Conservation (phyloP, 1,284 basidiomycete species). For the Naganishia liquefaciens region DNA sequence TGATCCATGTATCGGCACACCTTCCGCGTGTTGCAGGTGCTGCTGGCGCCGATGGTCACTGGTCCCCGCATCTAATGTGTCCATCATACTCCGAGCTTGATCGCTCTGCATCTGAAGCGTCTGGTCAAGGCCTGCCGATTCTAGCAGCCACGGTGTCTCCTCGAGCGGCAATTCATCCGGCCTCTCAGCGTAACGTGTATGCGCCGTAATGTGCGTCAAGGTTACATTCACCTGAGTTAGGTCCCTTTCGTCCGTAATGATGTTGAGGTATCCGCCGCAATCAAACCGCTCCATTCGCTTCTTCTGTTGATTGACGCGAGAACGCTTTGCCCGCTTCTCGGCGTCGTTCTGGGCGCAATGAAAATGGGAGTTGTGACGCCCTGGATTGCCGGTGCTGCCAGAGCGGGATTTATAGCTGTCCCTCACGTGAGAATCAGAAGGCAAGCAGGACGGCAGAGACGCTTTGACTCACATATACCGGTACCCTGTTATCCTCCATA, state of each 20-base stretch:
- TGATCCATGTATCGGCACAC: too few species aligned
- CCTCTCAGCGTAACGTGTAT: constrained; percentile 8
- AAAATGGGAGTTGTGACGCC: constrained; percentile 24
- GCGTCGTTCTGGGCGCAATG: constrained; percentile 23
- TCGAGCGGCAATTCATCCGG: constrained; percentile 13
- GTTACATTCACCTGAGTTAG: constrained; percentile 13
- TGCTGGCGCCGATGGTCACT: neutral
- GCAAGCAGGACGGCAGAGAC: neutral
- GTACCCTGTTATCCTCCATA: constrained; percentile 20
- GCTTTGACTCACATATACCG: constrained; percentile 6
- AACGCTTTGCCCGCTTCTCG: constrained; percentile 17
- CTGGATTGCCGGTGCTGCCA: constrained; percentile 22
- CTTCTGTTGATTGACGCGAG: constrained; percentile 17
- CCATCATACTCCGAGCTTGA: neutral
- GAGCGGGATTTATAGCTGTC: constrained; percentile 26
- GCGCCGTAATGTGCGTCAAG: constrained; percentile 8
- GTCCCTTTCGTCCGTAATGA: constrained; percentile 20
- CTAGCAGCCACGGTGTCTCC: constrained; percentile 21
- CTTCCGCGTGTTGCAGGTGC: neutral
- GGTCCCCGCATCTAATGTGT: neutral
- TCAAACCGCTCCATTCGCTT: constrained; percentile 21
- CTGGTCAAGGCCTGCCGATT: neutral
- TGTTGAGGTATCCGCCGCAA: constrained; percentile 22
- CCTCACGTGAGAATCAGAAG: neutral
- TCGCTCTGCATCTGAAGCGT: neutral